Evolutionary conservation across 2,329 filamentous ascomycete species (phyloP), one percentile per base, ranked within the genome.

Genomic region (Xenoacremonium recifei): DNA sequence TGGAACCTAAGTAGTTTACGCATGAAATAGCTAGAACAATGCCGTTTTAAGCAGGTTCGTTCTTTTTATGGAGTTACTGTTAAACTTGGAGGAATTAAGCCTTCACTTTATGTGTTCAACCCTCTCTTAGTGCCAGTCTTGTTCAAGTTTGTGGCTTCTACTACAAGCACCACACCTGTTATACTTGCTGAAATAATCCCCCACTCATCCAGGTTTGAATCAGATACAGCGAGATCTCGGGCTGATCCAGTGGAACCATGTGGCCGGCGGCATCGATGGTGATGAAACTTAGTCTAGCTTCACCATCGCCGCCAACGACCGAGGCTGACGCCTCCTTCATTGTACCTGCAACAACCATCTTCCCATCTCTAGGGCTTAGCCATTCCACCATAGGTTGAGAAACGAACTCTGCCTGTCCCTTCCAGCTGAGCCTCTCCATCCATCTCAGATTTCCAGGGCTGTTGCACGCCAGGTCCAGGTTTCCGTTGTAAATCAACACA

Each of bases 401-500:
- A 13, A 50, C 51, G n/a, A 53, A 54, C 3, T 40, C 51, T 1
- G 51, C 41, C 3, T 54, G 51, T 5, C 51, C 51, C 3, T 39
- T 43, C 51, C 51, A 54, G 0, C 39, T 21, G 31, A 53, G 32
- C 1, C 37, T 33, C 21, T 52, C 37, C 1, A 39, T 53, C 51
- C 51, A 54, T 33, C 35, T 37, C 5, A 54, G 2, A 18, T 54
- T 54, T 4, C 51, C 51, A 2, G 51, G 46, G 0, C 49, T 54
- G 10, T 54, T 54, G 18, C 51, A 54, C 1, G 51, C 51, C 0
- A 54, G 42, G 7, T 54, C 51, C 1, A 54, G 9, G 2, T 54
- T 54, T 5, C 51, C 51, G 18, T 54, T 50, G 13, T 54, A 54
- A 13, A 54, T 21, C 0, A 54, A 18, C 2, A 54, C 49, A 13